These are phyloP conservation scores for Colletotrichum destructivum DNA, from an alignment of 2,329 filamentous ascomycete species.

Conservation along the genomic window DNA sequence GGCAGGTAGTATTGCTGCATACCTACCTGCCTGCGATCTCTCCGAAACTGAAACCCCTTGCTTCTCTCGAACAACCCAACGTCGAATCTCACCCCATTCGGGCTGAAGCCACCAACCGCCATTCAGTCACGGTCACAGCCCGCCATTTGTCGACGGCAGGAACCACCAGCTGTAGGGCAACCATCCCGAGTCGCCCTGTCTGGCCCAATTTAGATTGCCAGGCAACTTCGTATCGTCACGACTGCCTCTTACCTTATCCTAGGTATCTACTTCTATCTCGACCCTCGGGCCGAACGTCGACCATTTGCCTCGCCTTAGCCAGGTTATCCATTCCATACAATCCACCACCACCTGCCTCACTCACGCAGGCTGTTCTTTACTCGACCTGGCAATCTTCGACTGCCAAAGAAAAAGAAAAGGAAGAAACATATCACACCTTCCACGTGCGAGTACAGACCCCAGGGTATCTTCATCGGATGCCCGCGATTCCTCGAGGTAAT, in stretches of 20 bases:
- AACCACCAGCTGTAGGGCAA: constrained; percentile 32
- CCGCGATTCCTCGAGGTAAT: constrained; percentile 26
- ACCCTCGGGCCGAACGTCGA: constrained; percentile 8
- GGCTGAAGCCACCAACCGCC: constrained; percentile 41
- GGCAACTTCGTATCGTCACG: constrained; percentile 15
- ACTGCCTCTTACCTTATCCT: background rate
- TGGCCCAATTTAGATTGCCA: constrained; percentile 14
- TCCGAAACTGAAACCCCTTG: constrained; percentile 43
- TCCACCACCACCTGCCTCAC: constrained; percentile 7
- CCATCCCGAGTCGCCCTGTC: constrained; percentile 19
- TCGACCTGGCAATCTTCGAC: background rate
- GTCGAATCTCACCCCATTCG: constrained; percentile 37
- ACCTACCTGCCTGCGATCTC: constrained; percentile 35
- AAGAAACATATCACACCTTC: background rate
- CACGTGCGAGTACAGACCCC: constrained; percentile 16
- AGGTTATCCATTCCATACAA: constrained; percentile 9
- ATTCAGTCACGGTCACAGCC: constrained; percentile 26
- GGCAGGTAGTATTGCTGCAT: background rate
- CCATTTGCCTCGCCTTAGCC: background rate
- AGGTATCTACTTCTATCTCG: background rate
- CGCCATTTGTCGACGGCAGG: constrained; percentile 18
- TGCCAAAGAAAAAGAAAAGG: too few relatives aligned
- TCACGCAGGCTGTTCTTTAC: background rate
- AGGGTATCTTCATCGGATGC: constrained; percentile 28
- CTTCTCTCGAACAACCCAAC: constrained; percentile 40